Conservation (phyloP, 2,329 filamentous ascomycete genomes). For the Colletotrichum sp. region DNA sequence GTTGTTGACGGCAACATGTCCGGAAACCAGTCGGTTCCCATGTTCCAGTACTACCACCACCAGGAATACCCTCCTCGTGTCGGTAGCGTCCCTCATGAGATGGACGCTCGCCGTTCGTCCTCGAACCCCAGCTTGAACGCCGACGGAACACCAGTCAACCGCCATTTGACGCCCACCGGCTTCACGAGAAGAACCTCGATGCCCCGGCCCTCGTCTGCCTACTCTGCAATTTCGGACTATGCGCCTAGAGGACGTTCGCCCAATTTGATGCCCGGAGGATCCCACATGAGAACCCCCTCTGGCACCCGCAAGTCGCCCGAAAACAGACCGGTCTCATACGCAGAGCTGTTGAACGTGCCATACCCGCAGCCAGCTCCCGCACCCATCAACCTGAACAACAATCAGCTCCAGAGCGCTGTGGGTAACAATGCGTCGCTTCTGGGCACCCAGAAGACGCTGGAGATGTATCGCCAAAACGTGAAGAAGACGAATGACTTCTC, state of each 20-base stretch:
- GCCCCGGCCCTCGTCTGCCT: constrained; percentile 75
- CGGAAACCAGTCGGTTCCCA: constrained; percentile 53
- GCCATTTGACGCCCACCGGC: constrained; percentile 66
- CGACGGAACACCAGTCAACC: constrained; percentile 57
- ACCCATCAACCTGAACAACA: constrained; percentile 78
- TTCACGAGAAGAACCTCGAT: constrained; percentile 62
- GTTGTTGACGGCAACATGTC: constrained; percentile 49
- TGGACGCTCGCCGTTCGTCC: constrained; percentile 42
- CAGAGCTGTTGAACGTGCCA: constrained; percentile 68
- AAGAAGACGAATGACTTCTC: constrained; percentile 94
- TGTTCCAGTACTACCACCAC: constrained; percentile 69
- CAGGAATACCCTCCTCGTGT: constrained; percentile 48
- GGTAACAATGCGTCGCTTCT: constrained; percentile 91
- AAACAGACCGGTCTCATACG: constrained; percentile 57
- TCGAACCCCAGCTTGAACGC: constrained; percentile 55
- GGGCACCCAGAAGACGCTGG: constrained; percentile 89
- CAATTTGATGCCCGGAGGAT: constrained; percentile 44
- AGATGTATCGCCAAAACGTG: constrained; percentile 96
- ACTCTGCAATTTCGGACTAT: constrained; percentile 76
- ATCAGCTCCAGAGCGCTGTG: constrained; percentile 76
- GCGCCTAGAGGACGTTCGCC: constrained; percentile 68
- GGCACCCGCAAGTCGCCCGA: constrained; percentile 61
- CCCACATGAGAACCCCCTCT: constrained; percentile 53
- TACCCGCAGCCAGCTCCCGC: constrained; percentile 79
- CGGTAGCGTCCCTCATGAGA: constrained; percentile 46